phyloP scores from a whole-genome alignment of 345 rosid species.

The Bretschneidera sinensis region DNA sequence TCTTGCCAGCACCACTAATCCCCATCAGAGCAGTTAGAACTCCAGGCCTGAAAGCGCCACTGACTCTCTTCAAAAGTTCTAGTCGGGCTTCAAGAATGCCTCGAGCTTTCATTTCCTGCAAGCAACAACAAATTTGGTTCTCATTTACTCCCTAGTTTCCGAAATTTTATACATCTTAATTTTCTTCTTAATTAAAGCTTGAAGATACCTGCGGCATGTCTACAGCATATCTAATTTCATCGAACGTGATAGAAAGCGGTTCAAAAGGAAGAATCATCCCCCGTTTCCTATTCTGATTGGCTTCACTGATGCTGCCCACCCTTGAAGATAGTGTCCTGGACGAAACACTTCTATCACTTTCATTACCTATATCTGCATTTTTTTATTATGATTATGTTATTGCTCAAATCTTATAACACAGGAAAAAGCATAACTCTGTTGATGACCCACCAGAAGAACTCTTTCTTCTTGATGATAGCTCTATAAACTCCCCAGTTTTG shows the following conservation, averaged over 20 bases:
- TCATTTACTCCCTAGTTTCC: too few species aligned
- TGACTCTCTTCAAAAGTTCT: slow-evolving; percentile 58
- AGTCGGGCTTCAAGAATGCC: slow-evolving; percentile 45
- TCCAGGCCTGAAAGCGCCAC: slow-evolving; percentile 66
- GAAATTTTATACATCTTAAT: too few species aligned
- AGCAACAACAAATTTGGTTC: neutral
- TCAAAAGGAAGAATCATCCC: slow-evolving; percentile 74
- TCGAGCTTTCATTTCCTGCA: slow-evolving; percentile 61
- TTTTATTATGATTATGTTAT: slow-evolving; percentile 9
- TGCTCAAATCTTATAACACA: neutral
- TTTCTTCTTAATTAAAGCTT: too few species aligned
- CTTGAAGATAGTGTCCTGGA: slow-evolving; percentile 29
- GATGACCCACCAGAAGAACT: slow-evolving; percentile 29
- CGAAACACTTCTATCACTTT: slow-evolving; percentile 21
- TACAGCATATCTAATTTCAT: slow-evolving; percentile 52
- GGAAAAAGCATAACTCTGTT: slow-evolving; percentile 3
- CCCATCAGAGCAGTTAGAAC: slow-evolving; percentile 72
- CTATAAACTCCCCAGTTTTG: slow-evolving; percentile 27
- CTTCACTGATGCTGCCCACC: slow-evolving; percentile 29
- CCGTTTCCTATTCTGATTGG: slow-evolving; percentile 26
- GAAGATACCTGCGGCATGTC: slow-evolving; percentile 60
- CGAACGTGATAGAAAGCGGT: slow-evolving; percentile 51
- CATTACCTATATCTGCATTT: slow-evolving; percentile 32
- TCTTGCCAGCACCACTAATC: slow-evolving; percentile 68
- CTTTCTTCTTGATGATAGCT: slow-evolving; percentile 29